Conservation (phyloP, 129 eudicot species). For the Lonicera japonica region DNA sequence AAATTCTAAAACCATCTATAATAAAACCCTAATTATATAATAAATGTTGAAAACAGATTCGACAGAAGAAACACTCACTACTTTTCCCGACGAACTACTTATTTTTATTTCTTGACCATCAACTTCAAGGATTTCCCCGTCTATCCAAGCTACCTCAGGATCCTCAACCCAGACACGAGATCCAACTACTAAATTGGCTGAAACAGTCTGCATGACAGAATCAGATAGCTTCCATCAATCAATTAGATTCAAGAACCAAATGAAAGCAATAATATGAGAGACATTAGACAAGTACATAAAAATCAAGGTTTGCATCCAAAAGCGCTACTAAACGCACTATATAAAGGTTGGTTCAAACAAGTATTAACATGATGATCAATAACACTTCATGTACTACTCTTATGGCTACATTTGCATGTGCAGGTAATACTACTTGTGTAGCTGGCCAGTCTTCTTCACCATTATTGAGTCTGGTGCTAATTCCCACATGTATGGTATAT, state of each 20-base stretch:
- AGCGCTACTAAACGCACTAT: no score
- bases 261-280: no score
- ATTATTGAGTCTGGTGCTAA: no score
- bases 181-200: conserved; percentile 48
- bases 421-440: no score
- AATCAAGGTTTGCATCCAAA: no score
- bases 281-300: no score
- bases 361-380: no score
- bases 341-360: no score
- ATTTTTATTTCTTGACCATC: conserved; percentile 55
- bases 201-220: conserved; percentile 38
- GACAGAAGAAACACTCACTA: conserved; percentile 38
- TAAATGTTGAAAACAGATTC: background rate
- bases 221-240: background rate
- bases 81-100: conserved; percentile 48
- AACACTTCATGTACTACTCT: no score
- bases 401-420: no score
- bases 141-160: conserved; percentile 77
- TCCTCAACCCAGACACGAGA: conserved; percentile 95
- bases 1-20: background rate
- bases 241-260: background rate
- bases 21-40: no score
- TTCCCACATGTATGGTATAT: no score
- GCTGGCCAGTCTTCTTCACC: background rate
- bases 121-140: conserved; percentile 65